phyloP scores from a whole-genome alignment of 306 rosid genomes.

The Medicago truncatula region DNA sequence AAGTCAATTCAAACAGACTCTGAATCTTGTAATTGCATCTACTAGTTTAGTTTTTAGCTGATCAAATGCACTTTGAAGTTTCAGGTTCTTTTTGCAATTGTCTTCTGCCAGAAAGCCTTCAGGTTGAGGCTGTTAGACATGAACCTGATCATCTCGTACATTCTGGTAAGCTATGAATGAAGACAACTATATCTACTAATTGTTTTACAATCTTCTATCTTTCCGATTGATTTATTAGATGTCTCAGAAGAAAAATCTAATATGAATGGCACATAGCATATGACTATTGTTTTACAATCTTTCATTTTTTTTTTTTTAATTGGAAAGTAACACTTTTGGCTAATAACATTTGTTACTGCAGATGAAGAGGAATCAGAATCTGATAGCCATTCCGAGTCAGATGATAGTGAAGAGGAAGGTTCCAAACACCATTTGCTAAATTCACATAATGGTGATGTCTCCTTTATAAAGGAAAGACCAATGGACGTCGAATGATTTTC shows the following conservation, averaged over 20 bases:
- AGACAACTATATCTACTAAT: conserved; percentile 1
- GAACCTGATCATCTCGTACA: conserved; percentile 68
- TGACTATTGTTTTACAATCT: no score
- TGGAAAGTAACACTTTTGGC: not conserved
- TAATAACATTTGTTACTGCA: conserved; percentile 42
- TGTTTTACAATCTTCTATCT: conserved; percentile 5
- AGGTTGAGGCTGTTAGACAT: conserved; percentile 81
- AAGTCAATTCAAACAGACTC: not conserved
- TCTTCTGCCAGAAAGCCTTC: conserved; percentile 94
- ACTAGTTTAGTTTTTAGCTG: conserved; percentile 45
- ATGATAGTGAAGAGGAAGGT: conserved; percentile 66
- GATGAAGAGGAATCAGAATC: conserved; percentile 80
- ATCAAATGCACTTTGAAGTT: conserved; percentile 48
- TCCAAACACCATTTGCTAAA: conserved; percentile 70
- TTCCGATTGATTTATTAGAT: conserved; percentile 38
- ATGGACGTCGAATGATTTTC: conserved; percentile 54
- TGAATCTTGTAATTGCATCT: conserved; percentile 15
- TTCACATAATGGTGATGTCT: conserved; percentile 56
- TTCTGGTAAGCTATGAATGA: conserved; percentile 62
- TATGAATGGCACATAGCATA: not conserved
- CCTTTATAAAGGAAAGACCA: conserved; percentile 71
- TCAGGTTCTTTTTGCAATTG: conserved; percentile 98
- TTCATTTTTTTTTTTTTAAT: not conserved
- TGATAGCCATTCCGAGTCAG: conserved; percentile 54
- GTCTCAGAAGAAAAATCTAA: not conserved